phyloP scores from a whole-genome alignment of 2,329 filamentous ascomycete species.

The Coccinonectria pachysandricola region DNA sequence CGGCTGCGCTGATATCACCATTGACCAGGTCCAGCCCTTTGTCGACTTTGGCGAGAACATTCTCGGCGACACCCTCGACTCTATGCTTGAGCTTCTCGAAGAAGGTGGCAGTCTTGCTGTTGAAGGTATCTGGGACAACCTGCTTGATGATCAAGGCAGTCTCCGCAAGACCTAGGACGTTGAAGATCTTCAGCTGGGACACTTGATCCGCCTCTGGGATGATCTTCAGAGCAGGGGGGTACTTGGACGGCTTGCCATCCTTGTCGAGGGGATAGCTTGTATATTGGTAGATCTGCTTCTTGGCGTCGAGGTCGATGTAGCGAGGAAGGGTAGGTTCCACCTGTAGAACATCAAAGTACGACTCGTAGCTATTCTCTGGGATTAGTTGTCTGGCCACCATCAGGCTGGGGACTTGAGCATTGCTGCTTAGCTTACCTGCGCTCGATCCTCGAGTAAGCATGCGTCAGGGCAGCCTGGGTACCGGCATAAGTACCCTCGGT shows the following conservation, averaged over 20 bases:
- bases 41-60: too few species aligned
- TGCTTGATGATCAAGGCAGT: constrained; percentile 22
- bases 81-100: constrained; percentile 17
- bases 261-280: constrained; percentile 12
- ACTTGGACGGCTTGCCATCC: constrained; percentile 18
- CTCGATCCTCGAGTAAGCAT: constrained; percentile 25
- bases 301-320: constrained; percentile 18
- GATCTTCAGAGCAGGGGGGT: constrained; percentile 22
- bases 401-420: too few species aligned
- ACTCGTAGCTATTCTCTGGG: constrained; percentile 25
- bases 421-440: constrained; percentile 24
- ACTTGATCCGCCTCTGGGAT: constrained; percentile 19
- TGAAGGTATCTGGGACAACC: constrained; percentile 22
- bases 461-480: constrained; percentile 24
- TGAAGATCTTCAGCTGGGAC: constrained; percentile 21
- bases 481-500: constrained; percentile 22
- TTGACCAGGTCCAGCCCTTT: too few species aligned
- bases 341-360: constrained; percentile 24
- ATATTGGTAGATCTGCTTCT: constrained; percentile 22
- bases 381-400: too few species aligned
- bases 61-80: too few species aligned
- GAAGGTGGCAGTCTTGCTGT: constrained; percentile 22
- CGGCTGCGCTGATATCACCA: constrained; percentile 15
- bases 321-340: constrained; percentile 24
- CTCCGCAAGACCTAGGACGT: constrained; percentile 20